phyloP scores from a whole-genome alignment of 495 filamentous ascomycete species.

The Hyaloscypha hepaticicola region DNA sequence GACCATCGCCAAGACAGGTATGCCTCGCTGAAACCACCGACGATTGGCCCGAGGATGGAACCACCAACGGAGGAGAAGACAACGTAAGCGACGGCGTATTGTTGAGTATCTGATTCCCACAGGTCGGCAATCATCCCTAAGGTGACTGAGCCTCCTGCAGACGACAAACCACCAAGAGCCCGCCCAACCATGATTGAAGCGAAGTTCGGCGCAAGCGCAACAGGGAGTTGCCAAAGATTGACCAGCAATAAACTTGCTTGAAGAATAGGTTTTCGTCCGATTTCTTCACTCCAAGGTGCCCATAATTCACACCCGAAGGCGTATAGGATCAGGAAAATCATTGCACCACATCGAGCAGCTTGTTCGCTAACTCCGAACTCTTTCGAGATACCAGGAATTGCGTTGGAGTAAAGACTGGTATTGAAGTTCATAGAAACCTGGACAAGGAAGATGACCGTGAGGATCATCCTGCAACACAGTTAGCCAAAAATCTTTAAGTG shows the following conservation, averaged over 20 bases:
- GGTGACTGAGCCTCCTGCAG: conserved; percentile 77
- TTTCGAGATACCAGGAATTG: conserved; percentile 55
- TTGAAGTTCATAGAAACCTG: conserved; percentile 89
- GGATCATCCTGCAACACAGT: conserved; percentile 43
- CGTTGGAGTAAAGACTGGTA: conserved; percentile 70
- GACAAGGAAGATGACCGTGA: conserved; percentile 70
- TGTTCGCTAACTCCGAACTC: conserved; percentile 64
- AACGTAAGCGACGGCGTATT: conserved; percentile 71
- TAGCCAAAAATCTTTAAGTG: not conserved
- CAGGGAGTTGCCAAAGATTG: conserved; percentile 74
- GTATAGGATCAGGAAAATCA: conserved; percentile 70
- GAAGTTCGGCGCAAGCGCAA: conserved; percentile 69
- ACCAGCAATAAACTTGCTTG: conserved; percentile 68
- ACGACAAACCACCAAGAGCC: conserved; percentile 66
- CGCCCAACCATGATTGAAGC: conserved; percentile 64
- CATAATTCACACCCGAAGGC: conserved; percentile 81
- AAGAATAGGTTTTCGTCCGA: conserved; percentile 71
- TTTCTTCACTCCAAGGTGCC: conserved; percentile 80
- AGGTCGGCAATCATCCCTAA: conserved; percentile 82
- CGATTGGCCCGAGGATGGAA: conserved; percentile 72
- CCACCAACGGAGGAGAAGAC: conserved; percentile 76
- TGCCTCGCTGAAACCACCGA: conserved; percentile 73
- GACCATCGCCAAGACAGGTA: conserved; percentile 72
- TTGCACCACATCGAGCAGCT: conserved; percentile 63
- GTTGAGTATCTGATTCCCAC: conserved; percentile 71